Percentiles rank a stretch among this genome's conserved stretches.
These are phyloP conservation scores for Spergularia azorica DNA, from an alignment of 179 eudicot genomes.

Conservation along the genomic window DNA sequence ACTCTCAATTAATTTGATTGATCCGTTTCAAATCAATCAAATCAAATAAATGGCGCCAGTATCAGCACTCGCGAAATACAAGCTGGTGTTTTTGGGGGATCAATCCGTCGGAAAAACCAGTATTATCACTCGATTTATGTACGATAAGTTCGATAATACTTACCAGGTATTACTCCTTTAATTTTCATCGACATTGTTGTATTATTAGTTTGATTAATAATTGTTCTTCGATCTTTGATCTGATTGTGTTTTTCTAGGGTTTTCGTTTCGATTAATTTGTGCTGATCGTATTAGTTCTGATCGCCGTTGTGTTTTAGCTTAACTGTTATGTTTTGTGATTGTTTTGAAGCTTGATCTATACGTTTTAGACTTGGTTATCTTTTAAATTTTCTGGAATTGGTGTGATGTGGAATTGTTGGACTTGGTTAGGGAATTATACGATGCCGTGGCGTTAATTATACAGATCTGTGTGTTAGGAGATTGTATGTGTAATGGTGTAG, in stretches of 20 bases:
- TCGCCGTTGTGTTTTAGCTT: not conserved
- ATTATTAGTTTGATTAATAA: not conserved
- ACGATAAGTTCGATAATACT: conserved; percentile 81
- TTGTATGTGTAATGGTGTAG: not conserved
- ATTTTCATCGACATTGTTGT: not conserved
- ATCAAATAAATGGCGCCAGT: conserved; percentile 67
- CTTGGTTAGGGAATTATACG: not conserved
- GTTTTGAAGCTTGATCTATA: conserved; percentile 11
- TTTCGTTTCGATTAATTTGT: not conserved
- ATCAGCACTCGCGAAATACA: conserved; percentile 84
- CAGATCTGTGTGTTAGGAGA: not conserved
- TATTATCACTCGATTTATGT: conserved; percentile 87
- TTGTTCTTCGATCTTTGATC: conserved; percentile 4
- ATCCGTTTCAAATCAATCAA: not conserved
- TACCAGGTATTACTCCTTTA: conserved; percentile 57
- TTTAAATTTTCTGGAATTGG: not conserved
- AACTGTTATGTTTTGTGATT: not conserved
- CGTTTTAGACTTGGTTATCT: not conserved
- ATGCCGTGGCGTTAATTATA: not conserved
- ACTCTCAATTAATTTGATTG: not conserved
- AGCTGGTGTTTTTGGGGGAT: conserved; percentile 81
- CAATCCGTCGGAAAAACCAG: conserved; percentile 90
- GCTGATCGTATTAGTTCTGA: not conserved
- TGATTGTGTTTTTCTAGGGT: not conserved
- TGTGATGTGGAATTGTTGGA: not conserved